These are phyloP conservation scores for Fusarium ambrosium DNA, from an alignment of 2,329 filamentous ascomycete genomes.

Conservation along the genomic window DNA sequence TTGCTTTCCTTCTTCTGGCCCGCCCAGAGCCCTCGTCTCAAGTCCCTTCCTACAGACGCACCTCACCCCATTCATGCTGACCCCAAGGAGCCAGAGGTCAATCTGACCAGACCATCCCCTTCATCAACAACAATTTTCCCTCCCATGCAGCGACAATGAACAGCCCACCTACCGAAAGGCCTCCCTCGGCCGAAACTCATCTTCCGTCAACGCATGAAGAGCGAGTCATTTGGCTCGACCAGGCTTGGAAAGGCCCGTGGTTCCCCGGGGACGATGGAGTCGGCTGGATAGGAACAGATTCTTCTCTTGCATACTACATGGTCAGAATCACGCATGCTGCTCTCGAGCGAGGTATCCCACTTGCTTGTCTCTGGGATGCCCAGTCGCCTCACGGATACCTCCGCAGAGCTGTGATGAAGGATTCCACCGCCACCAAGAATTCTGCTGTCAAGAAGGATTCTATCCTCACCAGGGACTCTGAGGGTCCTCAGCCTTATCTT, in stretches of 20 bases:
- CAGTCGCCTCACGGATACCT: neutral
- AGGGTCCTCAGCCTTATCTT: neutral
- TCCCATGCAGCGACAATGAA: neutral
- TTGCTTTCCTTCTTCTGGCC: neutral
- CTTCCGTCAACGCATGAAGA: neutral
- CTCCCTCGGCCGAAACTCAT: neutral
- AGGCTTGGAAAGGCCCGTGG: neutral
- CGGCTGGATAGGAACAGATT: neutral
- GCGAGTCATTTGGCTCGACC: neutral
- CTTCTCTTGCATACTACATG: neutral
- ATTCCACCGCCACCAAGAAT: neutral
- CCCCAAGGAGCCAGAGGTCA: neutral
- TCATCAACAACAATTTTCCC: neutral
- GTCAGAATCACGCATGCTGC: neutral
- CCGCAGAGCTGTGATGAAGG: neutral
- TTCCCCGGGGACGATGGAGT: neutral
- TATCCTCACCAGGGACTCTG: neutral
- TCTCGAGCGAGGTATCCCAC: neutral
- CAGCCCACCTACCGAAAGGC: neutral
- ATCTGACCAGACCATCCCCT: neutral
- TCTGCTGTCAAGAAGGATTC: neutral
- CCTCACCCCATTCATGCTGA: neutral
- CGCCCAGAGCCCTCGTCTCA: neutral
- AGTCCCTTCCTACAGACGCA: neutral
- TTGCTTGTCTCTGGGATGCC: neutral